phyloP scores from a whole-genome alignment of 2,329 filamentous ascomycete genomes.

The Pseudogymnoascus sp. region DNA sequence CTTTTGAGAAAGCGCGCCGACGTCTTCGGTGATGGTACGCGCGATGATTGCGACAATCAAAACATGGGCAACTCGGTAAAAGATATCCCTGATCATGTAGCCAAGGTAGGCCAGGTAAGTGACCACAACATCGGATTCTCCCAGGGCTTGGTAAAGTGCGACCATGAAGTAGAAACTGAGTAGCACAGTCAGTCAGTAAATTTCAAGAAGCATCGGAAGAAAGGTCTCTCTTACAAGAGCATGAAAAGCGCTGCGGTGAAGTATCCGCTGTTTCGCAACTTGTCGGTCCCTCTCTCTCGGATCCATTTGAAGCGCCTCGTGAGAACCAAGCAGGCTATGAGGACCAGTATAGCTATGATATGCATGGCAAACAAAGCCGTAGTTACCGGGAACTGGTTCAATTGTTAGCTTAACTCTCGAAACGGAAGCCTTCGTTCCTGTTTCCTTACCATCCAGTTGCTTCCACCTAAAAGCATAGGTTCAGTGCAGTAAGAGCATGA shows the following conservation, averaged over 20 bases:
- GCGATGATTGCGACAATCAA: conserved; percentile 1
- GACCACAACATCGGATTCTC: neutral
- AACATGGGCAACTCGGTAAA: neutral
- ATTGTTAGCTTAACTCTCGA: neutral
- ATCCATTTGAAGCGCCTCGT: neutral
- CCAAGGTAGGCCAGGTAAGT: neutral
- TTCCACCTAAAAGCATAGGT: neutral
- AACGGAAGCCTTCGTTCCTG: neutral
- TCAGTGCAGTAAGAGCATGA: neutral
- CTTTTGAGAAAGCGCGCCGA: neutral
- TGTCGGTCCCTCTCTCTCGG: neutral
- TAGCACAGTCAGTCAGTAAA: neutral
- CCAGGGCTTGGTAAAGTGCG: neutral
- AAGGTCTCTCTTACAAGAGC: neutral
- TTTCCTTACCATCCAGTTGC: neutral
- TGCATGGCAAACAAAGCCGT: neutral
- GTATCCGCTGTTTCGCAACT: neutral
- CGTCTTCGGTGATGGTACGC: neutral
- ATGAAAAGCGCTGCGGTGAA: neutral
- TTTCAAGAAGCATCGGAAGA: neutral
- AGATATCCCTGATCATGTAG: neutral
- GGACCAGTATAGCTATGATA: neutral
- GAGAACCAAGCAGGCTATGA: neutral
- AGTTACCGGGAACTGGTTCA: neutral
- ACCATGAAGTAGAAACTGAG: neutral